Conservation (phyloP, 2,329 filamentous ascomycete species). For the Colletotrichum zoysiae region DNA sequence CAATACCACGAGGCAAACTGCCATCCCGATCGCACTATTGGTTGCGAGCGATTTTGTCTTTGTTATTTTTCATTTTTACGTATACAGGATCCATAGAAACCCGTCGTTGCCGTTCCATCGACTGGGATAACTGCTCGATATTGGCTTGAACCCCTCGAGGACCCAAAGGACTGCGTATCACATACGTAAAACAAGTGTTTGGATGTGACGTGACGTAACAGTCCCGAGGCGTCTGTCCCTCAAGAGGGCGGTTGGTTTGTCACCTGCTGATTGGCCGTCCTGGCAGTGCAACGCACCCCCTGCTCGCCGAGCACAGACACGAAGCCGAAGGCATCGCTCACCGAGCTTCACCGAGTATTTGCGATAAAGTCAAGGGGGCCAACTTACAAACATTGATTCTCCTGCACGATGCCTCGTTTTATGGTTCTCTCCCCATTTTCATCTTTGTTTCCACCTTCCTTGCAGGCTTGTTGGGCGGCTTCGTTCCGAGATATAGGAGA, state of each 20-base stretch:
- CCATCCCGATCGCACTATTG: neutral
- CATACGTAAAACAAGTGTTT: conserved; percentile 19
- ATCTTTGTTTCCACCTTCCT: neutral
- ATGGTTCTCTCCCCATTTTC: neutral
- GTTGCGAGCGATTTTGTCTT: neutral
- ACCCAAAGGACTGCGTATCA: neutral
- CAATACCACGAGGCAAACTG: too few species aligned
- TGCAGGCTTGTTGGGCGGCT: neutral
- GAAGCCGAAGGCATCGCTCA: conserved; percentile 1
- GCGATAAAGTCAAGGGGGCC: neutral
- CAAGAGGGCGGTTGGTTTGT: conserved; percentile 16
- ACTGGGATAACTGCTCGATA: neutral
- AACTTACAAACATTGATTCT: neutral
- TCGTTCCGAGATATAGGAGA: neutral
- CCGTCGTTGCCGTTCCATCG: neutral
- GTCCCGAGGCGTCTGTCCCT: neutral
- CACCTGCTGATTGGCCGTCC: conserved; percentile 30
- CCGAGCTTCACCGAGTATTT: conserved; percentile 17
- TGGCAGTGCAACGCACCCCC: conserved; percentile 23
- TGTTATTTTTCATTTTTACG: too few species aligned
- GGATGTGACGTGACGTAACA: conserved; percentile 8
- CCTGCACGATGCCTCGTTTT: neutral
- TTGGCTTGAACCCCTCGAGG: neutral
- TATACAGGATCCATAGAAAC: too few species aligned
- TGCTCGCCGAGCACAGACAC: conserved; percentile 9